A percentile compares a stretch with the other conserved stretches of the same genome.
Conservation (phyloP, 2,329 filamentous ascomycete species). For the Talaromyces sp. region DNA sequence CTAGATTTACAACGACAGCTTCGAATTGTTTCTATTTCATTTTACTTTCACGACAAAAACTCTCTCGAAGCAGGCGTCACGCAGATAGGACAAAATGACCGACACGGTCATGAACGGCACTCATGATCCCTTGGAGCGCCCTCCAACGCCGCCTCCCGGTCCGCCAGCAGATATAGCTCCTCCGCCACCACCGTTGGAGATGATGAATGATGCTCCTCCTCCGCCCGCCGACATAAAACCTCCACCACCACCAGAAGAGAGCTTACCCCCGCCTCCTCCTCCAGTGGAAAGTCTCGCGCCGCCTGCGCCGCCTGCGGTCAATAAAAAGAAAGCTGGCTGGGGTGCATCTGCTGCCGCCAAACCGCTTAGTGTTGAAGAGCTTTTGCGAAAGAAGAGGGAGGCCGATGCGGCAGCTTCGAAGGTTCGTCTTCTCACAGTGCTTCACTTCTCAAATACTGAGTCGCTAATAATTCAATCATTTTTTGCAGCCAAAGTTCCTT, state of each 20-base stretch:
- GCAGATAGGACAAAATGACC: conserved; percentile 30
- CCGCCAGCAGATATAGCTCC: conserved; percentile 46
- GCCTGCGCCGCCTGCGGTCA: conserved; percentile 21
- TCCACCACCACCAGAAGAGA: conserved; percentile 42
- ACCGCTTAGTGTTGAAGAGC: conserved; percentile 79
- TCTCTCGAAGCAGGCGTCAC: not conserved
- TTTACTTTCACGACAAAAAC: not conserved
- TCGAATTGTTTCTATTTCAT: not conserved
- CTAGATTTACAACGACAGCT: not conserved
- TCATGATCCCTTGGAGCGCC: conserved; percentile 38
- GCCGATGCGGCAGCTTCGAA: conserved; percentile 80
- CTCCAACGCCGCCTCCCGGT: conserved; percentile 39
- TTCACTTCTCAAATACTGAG: not conserved
- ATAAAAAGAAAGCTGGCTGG: conserved; percentile 56
- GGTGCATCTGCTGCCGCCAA: conserved; percentile 39
- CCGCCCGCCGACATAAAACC: conserved; percentile 40
- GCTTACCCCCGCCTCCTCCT: conserved; percentile 40
- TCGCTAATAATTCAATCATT: conserved; percentile 18
- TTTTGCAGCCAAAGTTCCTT: conserved; percentile 69
- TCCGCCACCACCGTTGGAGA: conserved; percentile 40
- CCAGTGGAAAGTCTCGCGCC: conserved; percentile 36
- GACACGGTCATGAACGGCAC: conserved; percentile 30
- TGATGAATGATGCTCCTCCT: conserved; percentile 44
- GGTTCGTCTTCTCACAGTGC: conserved; percentile 32
- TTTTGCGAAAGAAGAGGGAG: conserved; percentile 79